A percentile compares a stretch with the other conserved stretches of the same genome.
These are phyloP conservation scores for Hanseniaspora meyeri DNA, from an alignment of 805 yeast genomes.

Conservation along the genomic window DNA sequence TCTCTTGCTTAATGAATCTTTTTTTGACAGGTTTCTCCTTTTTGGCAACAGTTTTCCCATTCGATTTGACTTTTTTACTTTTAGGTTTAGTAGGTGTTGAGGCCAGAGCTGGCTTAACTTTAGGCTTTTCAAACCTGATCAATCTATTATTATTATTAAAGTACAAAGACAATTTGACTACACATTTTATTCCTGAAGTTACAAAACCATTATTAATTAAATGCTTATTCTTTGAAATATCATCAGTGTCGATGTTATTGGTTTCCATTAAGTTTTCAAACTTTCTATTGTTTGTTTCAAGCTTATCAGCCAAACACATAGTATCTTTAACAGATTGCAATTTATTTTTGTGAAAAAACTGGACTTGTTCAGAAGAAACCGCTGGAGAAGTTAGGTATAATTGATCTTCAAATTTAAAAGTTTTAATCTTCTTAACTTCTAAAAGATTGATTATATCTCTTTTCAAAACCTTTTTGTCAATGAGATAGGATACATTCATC, in stretches of 20 bases:
- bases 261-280: not conserved
- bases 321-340: not conserved
- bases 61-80: not conserved
- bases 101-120: not conserved
- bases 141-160: not conserved
- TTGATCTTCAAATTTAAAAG: not conserved
- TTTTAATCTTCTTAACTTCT: conserved; percentile 23
- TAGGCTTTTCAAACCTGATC: conserved; percentile 16
- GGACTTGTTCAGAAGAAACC: conserved; percentile 8
- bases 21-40: not conserved
- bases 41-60: not conserved
- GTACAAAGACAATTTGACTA: not conserved
- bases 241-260: not conserved
- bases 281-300: not conserved
- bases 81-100: not conserved
- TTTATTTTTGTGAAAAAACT: conserved; percentile 6
- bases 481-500: conserved; percentile 29
- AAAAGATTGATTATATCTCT: conserved; percentile 34
- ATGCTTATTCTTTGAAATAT: not conserved
- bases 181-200: not conserved
- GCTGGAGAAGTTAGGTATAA: conserved; percentile 4
- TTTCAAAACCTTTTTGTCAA: conserved; percentile 45
- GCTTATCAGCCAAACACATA: not conserved
- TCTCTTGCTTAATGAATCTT: not conserved
- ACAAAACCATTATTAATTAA: conserved; percentile 17